Conservation (phyloP, 257 asterid species). For the Linderniella brevidens region DNA sequence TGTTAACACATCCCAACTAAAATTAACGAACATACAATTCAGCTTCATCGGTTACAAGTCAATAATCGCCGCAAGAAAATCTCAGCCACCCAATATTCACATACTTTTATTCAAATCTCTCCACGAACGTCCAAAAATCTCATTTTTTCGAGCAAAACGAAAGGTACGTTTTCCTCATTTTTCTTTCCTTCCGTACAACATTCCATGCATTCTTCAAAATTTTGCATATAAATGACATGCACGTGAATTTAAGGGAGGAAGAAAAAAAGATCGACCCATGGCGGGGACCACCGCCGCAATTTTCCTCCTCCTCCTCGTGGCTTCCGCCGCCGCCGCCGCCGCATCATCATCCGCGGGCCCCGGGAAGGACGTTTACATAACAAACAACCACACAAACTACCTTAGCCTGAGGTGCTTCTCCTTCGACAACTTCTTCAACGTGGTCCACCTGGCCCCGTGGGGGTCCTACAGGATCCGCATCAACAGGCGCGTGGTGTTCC, state of each 20-base stretch:
- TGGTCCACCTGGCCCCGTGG: slow-evolving; percentile 27
- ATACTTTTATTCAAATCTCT: too few species aligned
- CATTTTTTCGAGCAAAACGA: too few species aligned
- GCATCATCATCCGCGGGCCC: neutral
- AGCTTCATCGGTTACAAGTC: too few species aligned
- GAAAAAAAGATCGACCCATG: neutral
- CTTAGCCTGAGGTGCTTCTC: slow-evolving; percentile 49
- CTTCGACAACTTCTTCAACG: slow-evolving; percentile 15
- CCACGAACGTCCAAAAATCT: too few species aligned
- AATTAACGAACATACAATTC: too few species aligned
- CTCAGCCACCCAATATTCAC: too few species aligned
- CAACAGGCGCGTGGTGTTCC: slow-evolving; percentile 13
- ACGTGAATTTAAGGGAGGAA: neutral
- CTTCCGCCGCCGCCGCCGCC: neutral
- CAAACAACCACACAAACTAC: slow-evolving; percentile 50
- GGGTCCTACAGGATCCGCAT: slow-evolving; percentile 20
- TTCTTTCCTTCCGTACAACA: too few species aligned
- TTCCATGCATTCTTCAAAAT: too few species aligned
- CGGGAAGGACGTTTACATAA: slow-evolving; percentile 14
- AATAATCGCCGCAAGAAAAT: too few species aligned
- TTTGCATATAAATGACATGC: too few species aligned
- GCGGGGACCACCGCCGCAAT: neutral
- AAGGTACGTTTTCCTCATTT: too few species aligned
- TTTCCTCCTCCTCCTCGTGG: slow-evolving; percentile 6
- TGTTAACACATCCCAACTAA: too few species aligned